Conservation (phyloP, 208 protist species). For the Leishmania braziliensis region DNA sequence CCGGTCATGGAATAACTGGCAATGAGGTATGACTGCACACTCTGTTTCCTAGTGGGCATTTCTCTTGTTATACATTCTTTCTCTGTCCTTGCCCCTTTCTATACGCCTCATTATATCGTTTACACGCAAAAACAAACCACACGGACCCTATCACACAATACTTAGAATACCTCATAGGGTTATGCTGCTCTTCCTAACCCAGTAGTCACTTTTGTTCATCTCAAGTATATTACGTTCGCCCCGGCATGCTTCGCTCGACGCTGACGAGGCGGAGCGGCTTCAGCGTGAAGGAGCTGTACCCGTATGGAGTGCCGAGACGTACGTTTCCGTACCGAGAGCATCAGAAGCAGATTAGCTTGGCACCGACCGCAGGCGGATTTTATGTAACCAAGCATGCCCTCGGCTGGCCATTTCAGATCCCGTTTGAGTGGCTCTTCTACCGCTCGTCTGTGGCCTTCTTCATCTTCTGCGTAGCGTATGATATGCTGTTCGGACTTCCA, state of each 20-base stretch:
- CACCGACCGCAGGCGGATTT: conserved; percentile 83
- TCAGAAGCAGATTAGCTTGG: conserved; percentile 82
- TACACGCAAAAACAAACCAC: not conserved
- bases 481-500: conserved; percentile 85
- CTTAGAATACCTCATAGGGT: not conserved
- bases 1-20: not conserved
- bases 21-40: not conserved
- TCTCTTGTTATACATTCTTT: not conserved
- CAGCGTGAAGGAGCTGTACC: conserved; percentile 79
- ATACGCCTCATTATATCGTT: not conserved
- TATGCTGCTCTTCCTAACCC: not conserved
- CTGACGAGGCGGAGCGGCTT: conserved; percentile 19
- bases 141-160: not conserved
- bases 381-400: conserved; percentile 86
- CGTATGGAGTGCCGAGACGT: conserved; percentile 85
- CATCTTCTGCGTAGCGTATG: conserved; percentile 71
- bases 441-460: conserved; percentile 73
- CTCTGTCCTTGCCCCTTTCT: not conserved
- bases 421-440: conserved; percentile 92
- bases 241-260: conserved; percentile 34
- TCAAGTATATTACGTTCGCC: conserved; percentile 12
- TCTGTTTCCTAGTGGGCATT: not conserved
- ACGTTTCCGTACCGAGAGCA: conserved; percentile 89
- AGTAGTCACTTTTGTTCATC: not conserved
- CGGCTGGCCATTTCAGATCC: conserved; percentile 88